These are phyloP conservation scores for Podospora appendiculata DNA, from an alignment of 495 filamentous ascomycete genomes.

Conservation along the genomic window DNA sequence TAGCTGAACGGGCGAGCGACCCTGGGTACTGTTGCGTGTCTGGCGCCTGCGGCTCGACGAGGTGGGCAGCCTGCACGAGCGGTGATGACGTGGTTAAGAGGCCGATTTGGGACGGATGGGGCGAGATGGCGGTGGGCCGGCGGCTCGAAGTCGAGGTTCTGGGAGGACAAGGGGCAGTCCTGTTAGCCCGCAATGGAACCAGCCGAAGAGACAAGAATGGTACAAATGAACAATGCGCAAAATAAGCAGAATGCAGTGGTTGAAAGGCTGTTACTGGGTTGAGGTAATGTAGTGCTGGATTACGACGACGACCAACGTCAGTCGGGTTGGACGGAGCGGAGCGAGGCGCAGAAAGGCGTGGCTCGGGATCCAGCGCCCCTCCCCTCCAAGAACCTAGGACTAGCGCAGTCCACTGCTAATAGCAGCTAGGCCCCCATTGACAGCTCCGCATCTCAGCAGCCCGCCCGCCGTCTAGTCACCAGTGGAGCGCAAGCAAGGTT, in stretches of 20 bases:
- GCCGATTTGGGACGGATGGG: slow-evolving; percentile 69
- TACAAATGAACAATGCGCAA: slow-evolving; percentile 2
- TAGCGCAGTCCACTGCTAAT: too few relatives aligned
- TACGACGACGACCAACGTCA: too few relatives aligned
- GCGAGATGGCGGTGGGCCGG: slow-evolving; percentile 49
- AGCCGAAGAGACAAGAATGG: not conserved
- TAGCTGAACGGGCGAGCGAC: not conserved
- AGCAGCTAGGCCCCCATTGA: too few relatives aligned
- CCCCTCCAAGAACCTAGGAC: too few relatives aligned
- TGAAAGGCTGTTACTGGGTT: not conserved
- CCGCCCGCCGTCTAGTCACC: too few relatives aligned
- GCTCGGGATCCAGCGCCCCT: too few relatives aligned
- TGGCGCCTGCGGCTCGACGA: slow-evolving; percentile 29
- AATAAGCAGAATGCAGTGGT: not conserved
- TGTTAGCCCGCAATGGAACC: not conserved
- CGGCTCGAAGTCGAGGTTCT: not conserved
- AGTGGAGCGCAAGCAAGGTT: too few relatives aligned
- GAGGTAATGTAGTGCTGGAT: not conserved
- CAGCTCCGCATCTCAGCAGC: too few relatives aligned
- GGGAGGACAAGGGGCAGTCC: not conserved
- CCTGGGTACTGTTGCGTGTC: slow-evolving; percentile 7
- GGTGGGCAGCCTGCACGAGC: slow-evolving; percentile 51
- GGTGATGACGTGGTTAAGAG: slow-evolving; percentile 80
- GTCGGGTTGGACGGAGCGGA: too few relatives aligned
- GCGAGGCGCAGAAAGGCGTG: too few relatives aligned